Evolutionary conservation across 768 basidiomycete genomes (phyloP).

Genomic region (Russula lepida): DNA sequence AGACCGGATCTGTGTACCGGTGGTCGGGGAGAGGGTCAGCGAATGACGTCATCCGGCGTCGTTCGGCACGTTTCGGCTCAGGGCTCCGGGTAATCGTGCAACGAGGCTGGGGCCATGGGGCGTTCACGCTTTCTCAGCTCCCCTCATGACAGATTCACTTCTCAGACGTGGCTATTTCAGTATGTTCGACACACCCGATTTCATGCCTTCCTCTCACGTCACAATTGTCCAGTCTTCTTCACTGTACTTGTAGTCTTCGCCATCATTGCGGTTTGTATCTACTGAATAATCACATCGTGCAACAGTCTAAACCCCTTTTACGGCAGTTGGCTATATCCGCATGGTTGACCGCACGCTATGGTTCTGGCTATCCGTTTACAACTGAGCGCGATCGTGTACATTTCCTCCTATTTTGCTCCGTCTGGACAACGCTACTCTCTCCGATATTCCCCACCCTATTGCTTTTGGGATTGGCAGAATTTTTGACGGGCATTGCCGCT

Average conservation of each 20-base stretch:
- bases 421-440: conserved; percentile 18
- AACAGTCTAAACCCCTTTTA: neutral
- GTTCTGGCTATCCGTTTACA: conserved; percentile 40
- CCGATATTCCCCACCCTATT: conserved; percentile 15
- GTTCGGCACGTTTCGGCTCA: neutral
- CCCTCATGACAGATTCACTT: conserved; percentile 2
- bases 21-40: neutral
- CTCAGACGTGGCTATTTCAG: conserved; percentile 15
- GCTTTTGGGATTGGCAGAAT: neutral
- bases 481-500: conserved; percentile 12
- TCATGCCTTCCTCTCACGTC: neutral
- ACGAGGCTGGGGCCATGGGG: too few relatives aligned
- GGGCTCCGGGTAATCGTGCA: too few relatives aligned
- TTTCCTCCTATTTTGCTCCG: conserved; percentile 22
- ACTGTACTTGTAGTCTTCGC: conserved; percentile 10
- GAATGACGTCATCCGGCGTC: neutral
- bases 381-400: conserved; percentile 44
- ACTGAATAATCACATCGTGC: neutral
- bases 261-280: conserved; percentile 15
- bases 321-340: conserved; percentile 59
- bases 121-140: neutral
- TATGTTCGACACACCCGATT: neutral
- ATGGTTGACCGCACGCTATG: conserved; percentile 60
- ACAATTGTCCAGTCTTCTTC: conserved; percentile 9
- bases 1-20: conserved; percentile 19